Base-by-base conservation (phyloP, 139 green algal genomes). In the Microglena sp. region DNA sequence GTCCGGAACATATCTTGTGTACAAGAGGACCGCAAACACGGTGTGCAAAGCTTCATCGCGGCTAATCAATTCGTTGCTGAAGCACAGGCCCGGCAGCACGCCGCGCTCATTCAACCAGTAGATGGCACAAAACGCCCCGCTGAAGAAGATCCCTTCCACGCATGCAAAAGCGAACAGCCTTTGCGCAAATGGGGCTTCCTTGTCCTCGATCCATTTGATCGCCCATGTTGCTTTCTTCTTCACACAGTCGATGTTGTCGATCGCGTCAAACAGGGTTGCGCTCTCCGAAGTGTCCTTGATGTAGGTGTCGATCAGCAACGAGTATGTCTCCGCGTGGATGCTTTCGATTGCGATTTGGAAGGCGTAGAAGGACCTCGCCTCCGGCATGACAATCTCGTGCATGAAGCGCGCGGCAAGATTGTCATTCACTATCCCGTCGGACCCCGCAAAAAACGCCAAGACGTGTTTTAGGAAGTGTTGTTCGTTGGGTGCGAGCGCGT, bases 271-370 rank as follows among this genome's bases (percentile, higher is more conserved):
- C 30, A 98, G 81, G 22, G n/a, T 71, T 63, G 46, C 65, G 18
- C 86, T 86, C 50, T 72, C 59, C 40, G 34, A 29, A 15, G 62
- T 43, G 71, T 99, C 93, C 68, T 93, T 92, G 73, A 98, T 95
- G 83, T 97, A 98, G 1, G 80, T 83, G 65, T 98, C 93, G 44
- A 98, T 73, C 55, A 98, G 78, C 54, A 98, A 79, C 69, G 75
- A 88, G 88, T 98, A 98, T 93, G 97, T 98, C 83, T 98, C 93
- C n/a, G 75, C 86, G 81, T 99, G 94, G 62, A 99, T 97, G 80
- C 99, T 99, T 78, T 99, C 94, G 61, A 99, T 99, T 36, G 92
- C 90, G 24, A 98, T 96, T 72, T 99, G 94, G 82, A 99, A 99
- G 45, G 90, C 92, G 62, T 99, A 99, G 67, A 99, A 99, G 1